Base-by-base conservation (phyloP, 352 stramenopile genomes). In the Phytopythium chamaehyphon region DNA sequence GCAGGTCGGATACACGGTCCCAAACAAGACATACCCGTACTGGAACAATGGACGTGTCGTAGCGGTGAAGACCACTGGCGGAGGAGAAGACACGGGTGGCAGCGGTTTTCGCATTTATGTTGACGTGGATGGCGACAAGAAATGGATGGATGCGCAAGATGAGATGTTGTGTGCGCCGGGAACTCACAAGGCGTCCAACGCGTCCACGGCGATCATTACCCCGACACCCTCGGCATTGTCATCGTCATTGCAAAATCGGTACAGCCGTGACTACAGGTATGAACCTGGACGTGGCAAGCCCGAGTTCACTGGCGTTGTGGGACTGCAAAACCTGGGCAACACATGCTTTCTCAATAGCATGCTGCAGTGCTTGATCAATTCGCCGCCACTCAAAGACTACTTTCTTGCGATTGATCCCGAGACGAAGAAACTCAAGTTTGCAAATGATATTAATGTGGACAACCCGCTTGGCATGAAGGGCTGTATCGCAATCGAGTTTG, bases 381-480 rank as follows among this genome's bases (percentile, higher is more conserved):
- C 96, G n/a, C 66, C 82, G 43, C 73, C 86, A 6, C 75, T 99
- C 14, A 95, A 93, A 16, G 64, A 90, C 43, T 98, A 97, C 65
- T 99, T 99, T 64, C 61, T 97, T 0, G 64, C 59, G 44, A 73
- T 74, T 19, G 64, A 96, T 44, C 76, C 88, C n/a, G 51, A 73
- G 1, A 80, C 64, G 2, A 62, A 63, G 3, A 52, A 48, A 9
- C 51, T 49, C 15, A 52, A 62, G 26, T 88, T 88, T 51, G 53
- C 72, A 22, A 69, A 71, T 12, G 84, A 98, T 56, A 82, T 99
- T 40, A 99, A 99, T 60, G 68, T 76, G 54, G 69, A 91, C 18
- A 99, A 99, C 60, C 96, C 96, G 18, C 77, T 99, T 3, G 84
- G 82, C 3, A 90, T 93, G 79, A 90, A 95, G 35, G 96, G 96